phyloP scores from a whole-genome alignment of 1,139 yeast genomes.

The Geotrichum europaeum region DNA sequence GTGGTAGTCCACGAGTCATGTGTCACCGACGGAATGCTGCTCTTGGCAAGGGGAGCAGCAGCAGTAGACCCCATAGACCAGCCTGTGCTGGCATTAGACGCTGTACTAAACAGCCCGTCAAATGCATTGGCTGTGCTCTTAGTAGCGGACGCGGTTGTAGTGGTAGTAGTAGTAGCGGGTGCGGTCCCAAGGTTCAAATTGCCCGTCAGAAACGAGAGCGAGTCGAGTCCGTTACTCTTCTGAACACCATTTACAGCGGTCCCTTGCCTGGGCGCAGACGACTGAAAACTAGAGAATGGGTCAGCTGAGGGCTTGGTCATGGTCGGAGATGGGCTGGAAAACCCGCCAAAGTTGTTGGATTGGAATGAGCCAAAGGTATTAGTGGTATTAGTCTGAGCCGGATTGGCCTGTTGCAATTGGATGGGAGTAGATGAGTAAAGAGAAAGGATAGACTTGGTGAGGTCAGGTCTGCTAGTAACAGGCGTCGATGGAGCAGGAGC shows the following conservation, averaged over 20 bases:
- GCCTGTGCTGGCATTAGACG: neutral
- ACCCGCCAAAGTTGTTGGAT: conserved; percentile 1
- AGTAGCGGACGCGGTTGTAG: neutral
- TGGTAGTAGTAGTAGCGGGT: neutral
- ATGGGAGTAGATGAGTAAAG: conserved; percentile 67
- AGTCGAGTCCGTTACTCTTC: conserved; percentile 1
- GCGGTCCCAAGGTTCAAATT: neutral
- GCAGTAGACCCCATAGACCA: neutral
- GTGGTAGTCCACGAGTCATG: neutral
- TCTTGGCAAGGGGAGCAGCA: neutral
- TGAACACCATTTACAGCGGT: conserved; percentile 33
- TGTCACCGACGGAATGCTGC: neutral
- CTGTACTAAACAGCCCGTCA: neutral
- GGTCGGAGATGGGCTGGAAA: neutral
- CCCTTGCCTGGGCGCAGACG: conserved; percentile 5
- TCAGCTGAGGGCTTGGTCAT: neutral
- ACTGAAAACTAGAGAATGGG: neutral
- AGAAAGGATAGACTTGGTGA: conserved; percentile 85
- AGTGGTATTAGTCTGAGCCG: neutral
- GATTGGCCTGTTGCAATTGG: conserved; percentile 2
- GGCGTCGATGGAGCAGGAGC: conserved; percentile 20
- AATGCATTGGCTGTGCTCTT: neutral
- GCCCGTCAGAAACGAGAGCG: neutral
- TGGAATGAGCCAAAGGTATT: conserved; percentile 1
- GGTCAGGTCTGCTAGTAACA: conserved; percentile 50